These are phyloP conservation scores for Cyclostephanos tholiformis DNA, from an alignment of 108 stramenopile species.

Conservation along the genomic window DNA sequence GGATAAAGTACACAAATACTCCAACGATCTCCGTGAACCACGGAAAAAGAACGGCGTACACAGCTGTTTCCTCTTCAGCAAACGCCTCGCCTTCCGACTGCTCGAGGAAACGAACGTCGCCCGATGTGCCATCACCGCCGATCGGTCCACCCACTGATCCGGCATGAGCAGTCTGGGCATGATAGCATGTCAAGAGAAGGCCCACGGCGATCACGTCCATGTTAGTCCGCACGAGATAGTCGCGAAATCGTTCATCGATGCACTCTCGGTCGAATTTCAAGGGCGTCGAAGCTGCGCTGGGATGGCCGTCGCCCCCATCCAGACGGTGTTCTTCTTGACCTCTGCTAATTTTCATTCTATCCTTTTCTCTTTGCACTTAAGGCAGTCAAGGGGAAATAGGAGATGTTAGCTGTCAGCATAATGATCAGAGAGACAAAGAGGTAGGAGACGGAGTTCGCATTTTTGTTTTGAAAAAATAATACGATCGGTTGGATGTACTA, in stretches of 20 bases:
- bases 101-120: no score
- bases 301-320: no score
- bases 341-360: no score
- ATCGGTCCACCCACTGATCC: background rate
- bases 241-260: constrained; percentile 3
- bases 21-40: constrained; percentile 44
- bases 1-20: constrained; percentile 21
- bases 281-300: background rate
- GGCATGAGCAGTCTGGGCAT: background rate
- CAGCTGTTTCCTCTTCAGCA: constrained; percentile 6
- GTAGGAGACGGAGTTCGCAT: no score
- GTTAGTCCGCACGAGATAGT: background rate
- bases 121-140: no score
- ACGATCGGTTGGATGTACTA: no score
- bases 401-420: no score
- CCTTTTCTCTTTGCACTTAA: no score
- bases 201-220: background rate
- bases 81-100: background rate
- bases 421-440: no score
- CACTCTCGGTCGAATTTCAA: background rate
- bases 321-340: no score
- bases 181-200: constrained; percentile 1
- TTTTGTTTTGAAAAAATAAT: no score
- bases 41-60: constrained; percentile 30
- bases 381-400: no score